A percentile compares a stretch with the other conserved stretches of the same genome.
Evolutionary conservation across 306 rosid species (phyloP).

Genomic region (Gynostemma pentaphyllum): DNA sequence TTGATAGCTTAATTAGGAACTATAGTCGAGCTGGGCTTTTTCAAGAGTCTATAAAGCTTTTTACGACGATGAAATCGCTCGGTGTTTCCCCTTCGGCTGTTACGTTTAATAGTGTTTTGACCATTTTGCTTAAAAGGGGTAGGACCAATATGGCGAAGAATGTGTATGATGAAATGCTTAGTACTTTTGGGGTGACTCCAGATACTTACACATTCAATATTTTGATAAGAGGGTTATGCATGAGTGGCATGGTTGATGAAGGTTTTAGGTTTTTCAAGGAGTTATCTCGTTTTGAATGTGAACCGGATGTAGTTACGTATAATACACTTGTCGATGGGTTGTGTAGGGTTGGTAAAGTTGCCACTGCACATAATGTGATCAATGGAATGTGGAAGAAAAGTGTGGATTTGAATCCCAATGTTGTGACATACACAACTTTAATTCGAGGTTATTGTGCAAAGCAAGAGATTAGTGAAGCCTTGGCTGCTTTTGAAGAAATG

Average conservation of each 20-base stretch:
- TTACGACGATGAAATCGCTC: conserved; percentile 40
- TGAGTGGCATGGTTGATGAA: conserved; percentile 58
- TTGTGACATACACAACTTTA: conserved; percentile 74
- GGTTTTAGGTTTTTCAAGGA: conserved; percentile 55
- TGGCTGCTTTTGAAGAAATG: conserved; percentile 67
- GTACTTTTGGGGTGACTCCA: conserved; percentile 58
- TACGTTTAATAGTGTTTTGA: conserved; percentile 44
- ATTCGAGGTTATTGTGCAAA: conserved; percentile 67
- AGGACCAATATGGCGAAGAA: conserved; percentile 51
- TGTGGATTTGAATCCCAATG: conserved; percentile 49
- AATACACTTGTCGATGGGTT: conserved; percentile 81
- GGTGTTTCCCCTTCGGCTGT: conserved; percentile 57
- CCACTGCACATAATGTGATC: conserved; percentile 48
- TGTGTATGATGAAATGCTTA: conserved; percentile 66
- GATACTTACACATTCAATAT: conserved; percentile 48
- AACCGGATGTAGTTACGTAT: conserved; percentile 62
- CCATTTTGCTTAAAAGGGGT: conserved; percentile 58
- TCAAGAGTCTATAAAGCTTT: conserved; percentile 59
- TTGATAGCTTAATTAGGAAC: conserved; percentile 62
- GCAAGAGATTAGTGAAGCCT: conserved; percentile 49
- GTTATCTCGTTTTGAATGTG: conserved; percentile 36
- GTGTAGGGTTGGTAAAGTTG: conserved; percentile 65
- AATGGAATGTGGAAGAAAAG: conserved; percentile 59
- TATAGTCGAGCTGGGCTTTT: conserved; percentile 64
- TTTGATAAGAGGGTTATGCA: conserved; percentile 78